Conservation (phyloP, 768 basidiomycete species). For the Trametes maxima region DNA sequence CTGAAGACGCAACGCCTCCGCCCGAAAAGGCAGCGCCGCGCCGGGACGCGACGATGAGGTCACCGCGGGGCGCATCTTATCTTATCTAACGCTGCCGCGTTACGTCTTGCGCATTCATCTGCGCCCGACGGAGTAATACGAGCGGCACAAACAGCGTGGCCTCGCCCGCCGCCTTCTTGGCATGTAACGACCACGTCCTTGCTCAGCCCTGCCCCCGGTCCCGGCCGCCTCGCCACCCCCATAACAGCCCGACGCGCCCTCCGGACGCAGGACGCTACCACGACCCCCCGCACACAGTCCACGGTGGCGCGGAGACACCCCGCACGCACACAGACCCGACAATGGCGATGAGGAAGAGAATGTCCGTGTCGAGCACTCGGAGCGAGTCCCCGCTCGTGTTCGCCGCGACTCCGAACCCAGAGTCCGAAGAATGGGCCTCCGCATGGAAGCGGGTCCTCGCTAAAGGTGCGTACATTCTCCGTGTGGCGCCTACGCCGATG, state of each 20-base stretch:
- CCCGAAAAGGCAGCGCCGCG: neutral
- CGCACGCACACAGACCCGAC: neutral
- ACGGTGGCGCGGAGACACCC: neutral
- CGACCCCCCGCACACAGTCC: no score
- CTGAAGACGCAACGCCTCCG: neutral
- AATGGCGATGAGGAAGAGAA: constrained; percentile 35
- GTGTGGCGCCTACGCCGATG: neutral
- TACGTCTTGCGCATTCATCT: constrained; percentile 15
- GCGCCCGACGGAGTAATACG: neutral
- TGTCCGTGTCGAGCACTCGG: constrained; percentile 33
- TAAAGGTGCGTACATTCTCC: constrained; percentile 46
- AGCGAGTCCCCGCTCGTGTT: constrained; percentile 33
- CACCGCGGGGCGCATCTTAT: constrained; percentile 21
- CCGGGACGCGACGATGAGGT: constrained; percentile 19
- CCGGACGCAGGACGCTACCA: neutral
- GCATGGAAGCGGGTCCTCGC: constrained; percentile 60
- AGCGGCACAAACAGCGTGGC: neutral
- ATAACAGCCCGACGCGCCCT: neutral
- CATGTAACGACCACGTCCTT: constrained; percentile 20
- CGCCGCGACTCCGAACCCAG: constrained; percentile 34
- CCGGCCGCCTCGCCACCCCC: neutral
- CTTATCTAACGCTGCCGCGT: constrained; percentile 17
- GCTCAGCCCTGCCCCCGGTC: neutral
- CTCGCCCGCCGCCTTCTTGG: constrained; percentile 13
- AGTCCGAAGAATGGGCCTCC: constrained; percentile 56